Base-by-base conservation (phyloP, 2,329 filamentous ascomycete species). In the Cladophialophora chaetospira region DNA sequence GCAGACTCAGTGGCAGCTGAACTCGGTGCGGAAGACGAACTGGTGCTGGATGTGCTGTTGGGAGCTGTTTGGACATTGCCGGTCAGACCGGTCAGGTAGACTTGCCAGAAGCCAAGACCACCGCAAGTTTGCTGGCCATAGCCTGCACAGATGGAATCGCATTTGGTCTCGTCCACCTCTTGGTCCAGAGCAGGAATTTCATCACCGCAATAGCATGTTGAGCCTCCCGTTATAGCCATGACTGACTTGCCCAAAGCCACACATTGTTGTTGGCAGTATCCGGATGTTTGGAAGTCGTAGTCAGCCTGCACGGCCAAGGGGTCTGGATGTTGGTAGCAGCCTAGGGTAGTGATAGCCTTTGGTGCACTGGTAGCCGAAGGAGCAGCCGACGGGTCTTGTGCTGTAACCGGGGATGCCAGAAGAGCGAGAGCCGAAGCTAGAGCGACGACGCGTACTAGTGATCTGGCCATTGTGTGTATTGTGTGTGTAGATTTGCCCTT, bases 141-240 rank as follows among this genome's bases (percentile, higher is more conserved):
- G 6, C 84, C 88, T 21, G 82, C 77, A 70, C 91, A 96, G 0
- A 77, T 69, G 25, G 79, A 80, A 67, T 82, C 77, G 74, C 91
- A 96, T 13, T 84, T 73, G 5, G 69, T 70, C 67, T 87, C 80
- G 42, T 79, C 74, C 5, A 83, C 80, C 58, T 85, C 69, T 36
- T 76, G 75, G 13, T 75, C 75, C 35, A 76, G 66, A 13, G 85
- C 77, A 0, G 91, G 91, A 45, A 92, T 79, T 57, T 78, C 72
- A 61, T 84, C 75, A 57, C 91, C 91, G 67, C 91, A 96, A 67
- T 79, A 89, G 74, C 91, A 96, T 62, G 83, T 73, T 15, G 78
- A 76, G 13, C 82, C 82, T 15, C 79, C 78, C 5, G 79, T 82
- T 42, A 89, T 74, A 28, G 79, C 89, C 66, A 86, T 83, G 5